Percentiles rank a stretch among this genome's conserved stretches.
Conservation (phyloP, 495 filamentous ascomycete genomes). For the Trypethelium eluteriae region DNA sequence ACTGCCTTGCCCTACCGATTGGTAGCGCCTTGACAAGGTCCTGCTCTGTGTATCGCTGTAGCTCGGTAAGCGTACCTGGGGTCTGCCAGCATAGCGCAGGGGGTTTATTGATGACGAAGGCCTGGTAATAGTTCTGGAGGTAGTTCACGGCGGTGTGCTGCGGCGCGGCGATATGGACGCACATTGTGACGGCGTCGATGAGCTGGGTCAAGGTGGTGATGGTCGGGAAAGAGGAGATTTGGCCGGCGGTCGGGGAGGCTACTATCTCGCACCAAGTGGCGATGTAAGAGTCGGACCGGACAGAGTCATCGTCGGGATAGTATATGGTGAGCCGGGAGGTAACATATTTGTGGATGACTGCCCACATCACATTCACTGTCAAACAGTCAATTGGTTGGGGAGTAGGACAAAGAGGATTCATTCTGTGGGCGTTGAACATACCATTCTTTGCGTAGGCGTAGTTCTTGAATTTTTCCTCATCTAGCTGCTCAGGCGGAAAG, state of each 20-base stretch:
- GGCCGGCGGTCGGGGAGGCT: conserved; percentile 22
- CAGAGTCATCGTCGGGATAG: conserved; percentile 22
- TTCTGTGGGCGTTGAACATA: neutral
- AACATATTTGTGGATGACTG: conserved; percentile 35
- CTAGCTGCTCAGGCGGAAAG: conserved; percentile 32
- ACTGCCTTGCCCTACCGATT: neutral
- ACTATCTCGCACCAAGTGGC: conserved; percentile 38
- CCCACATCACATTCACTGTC: conserved; percentile 36
- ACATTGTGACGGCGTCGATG: conserved; percentile 41
- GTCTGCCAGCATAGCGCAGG: conserved; percentile 31
- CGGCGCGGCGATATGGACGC: conserved; percentile 45
- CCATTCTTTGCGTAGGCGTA: conserved; percentile 42
- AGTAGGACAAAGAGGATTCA: neutral
- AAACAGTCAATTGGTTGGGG: neutral
- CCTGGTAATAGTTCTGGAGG: conserved; percentile 44
- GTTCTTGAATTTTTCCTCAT: conserved; percentile 37
- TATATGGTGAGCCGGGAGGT: conserved; percentile 27
- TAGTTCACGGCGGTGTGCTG: conserved; percentile 47
- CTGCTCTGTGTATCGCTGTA: neutral
- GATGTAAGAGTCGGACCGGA: conserved; percentile 32
- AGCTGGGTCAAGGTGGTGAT: conserved; percentile 27
- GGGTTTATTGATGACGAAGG: conserved; percentile 43
- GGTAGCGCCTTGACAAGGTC: neutral
- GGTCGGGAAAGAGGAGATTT: conserved; percentile 33
- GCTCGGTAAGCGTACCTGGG: neutral